A percentile compares a stretch with the other conserved stretches of the same genome.
Evolutionary conservation across 2,329 filamentous ascomycete genomes (phyloP).

Genomic region (Salinomyces thailandicus): DNA sequence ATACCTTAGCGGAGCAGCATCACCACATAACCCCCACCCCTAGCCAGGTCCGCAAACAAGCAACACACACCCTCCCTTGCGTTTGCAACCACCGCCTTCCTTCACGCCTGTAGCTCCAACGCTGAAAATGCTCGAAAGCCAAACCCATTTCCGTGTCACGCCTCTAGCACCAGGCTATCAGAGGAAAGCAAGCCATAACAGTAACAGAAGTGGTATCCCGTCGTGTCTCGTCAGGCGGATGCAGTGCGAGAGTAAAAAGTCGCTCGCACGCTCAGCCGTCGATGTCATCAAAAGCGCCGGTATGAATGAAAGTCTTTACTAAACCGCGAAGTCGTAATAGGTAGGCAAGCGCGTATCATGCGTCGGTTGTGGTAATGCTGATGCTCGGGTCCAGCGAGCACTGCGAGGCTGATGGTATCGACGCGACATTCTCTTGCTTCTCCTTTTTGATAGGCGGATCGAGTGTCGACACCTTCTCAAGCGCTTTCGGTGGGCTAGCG

Average conservation of each 20-base stretch:
- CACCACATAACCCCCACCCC: no score
- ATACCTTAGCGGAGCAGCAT: no score
- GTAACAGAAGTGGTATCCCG: conserved; percentile 11
- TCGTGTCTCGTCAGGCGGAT: conserved; percentile 16
- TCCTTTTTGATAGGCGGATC: conserved; percentile 17
- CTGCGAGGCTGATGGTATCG: no score
- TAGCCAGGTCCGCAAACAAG: no score
- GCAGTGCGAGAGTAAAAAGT: conserved; percentile 3
- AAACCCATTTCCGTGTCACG: conserved; percentile 3
- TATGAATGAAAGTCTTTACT: no score
- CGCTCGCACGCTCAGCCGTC: not conserved
- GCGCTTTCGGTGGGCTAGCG: conserved; percentile 7
- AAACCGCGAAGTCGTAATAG: no score
- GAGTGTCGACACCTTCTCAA: conserved; percentile 4
- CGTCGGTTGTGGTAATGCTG: no score
- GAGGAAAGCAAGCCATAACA: conserved; percentile 6
- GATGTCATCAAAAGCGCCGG: conserved; percentile 4
- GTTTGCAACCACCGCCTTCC: no score
- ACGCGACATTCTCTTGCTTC: no score
- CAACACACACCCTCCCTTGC: no score
- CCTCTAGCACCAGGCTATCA: conserved; percentile 19
- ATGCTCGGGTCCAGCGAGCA: no score
- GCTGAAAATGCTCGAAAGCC: not conserved
- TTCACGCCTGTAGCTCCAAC: conserved; percentile 2
- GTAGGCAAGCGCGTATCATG: no score